Percentiles rank a stretch among this genome's conserved stretches.
phyloP scores from a whole-genome alignment of 2,329 filamentous ascomycete species.

The Colletotrichum costaricense region DNA sequence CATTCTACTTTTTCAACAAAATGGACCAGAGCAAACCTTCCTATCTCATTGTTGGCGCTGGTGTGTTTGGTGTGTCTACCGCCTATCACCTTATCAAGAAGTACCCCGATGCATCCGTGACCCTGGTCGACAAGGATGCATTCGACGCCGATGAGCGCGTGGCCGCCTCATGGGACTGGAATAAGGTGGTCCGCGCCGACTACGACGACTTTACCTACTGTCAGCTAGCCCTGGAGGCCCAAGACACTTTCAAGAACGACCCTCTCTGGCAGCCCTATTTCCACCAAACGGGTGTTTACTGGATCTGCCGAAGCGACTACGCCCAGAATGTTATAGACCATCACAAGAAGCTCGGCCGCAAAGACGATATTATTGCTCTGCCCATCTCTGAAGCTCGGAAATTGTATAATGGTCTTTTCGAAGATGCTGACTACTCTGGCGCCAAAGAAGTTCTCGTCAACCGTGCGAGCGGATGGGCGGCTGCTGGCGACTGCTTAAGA shows the following conservation, averaged over 20 bases:
- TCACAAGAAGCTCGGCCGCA: slow-evolving; percentile 57
- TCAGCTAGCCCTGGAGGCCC: slow-evolving; percentile 72
- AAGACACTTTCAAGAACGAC: slow-evolving; percentile 69
- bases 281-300: slow-evolving; percentile 70
- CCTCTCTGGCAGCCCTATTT: slow-evolving; percentile 68
- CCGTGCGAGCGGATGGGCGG: slow-evolving; percentile 71
- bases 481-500: slow-evolving; percentile 67
- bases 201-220: slow-evolving; percentile 75
- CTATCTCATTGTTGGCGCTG: slow-evolving; percentile 72
- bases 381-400: slow-evolving; percentile 58
- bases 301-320: slow-evolving; percentile 63
- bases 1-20: slow-evolving; percentile 1
- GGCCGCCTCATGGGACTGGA: slow-evolving; percentile 79
- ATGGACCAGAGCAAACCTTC: slow-evolving; percentile 41
- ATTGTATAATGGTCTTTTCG: slow-evolving; percentile 68
- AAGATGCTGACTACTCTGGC: slow-evolving; percentile 68
- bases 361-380: slow-evolving; percentile 54
- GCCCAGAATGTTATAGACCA: slow-evolving; percentile 64
- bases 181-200: slow-evolving; percentile 78
- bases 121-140: slow-evolving; percentile 67
- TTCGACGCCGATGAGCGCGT: slow-evolving; percentile 58
- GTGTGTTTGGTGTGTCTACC: slow-evolving; percentile 74
- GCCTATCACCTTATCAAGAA: slow-evolving; percentile 70
- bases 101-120: slow-evolving; percentile 62
- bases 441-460: slow-evolving; percentile 71